Base-by-base conservation (phyloP, 2,329 filamentous ascomycete genomes). In the Trematosphaeria pertusa region DNA sequence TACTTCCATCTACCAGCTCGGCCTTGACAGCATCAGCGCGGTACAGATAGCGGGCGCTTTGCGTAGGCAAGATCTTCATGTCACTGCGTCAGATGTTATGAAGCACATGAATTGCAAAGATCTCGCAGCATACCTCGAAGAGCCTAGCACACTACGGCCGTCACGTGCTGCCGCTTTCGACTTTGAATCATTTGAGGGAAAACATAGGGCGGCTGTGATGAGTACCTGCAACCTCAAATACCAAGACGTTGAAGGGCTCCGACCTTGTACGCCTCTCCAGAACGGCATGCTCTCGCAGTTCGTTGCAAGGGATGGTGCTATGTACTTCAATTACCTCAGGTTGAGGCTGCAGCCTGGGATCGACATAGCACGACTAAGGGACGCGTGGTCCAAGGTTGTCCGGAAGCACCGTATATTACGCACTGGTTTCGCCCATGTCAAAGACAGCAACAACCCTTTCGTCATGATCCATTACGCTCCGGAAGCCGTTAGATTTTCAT, bases 11-110 rank as follows among this genome's bases (percentile, higher is more conserved):
- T 96, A 93, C 60, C 85, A 88, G 47, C 81, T 96, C n/a, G 93
- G 93, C 0, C 75, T 97, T 3, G 92, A 97, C 70, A 97, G 92
- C 65, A 94, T 97, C 61, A 92, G 88, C 50, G 89, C 91, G 0
- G 79, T 84, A 12, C 91, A 96, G 62, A 78, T 96, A 8, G 89
- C 91, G 0, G 80, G 83, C 1, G 74, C 79, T 19, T 75, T 97
- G 12, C 83, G 87, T 14, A 81, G 78, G 30, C 61, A 79, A 14
- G 85, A 85, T 0, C 74, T 85, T 30, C 62, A 68, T 1, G 71
- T 91, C 0, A 83, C 84, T 1, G 85, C 88, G 0, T 81, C 84
- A 1, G 89, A 96, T 66, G 84, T 97, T 11, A 81, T 97, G 43
- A 85, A 88, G 43, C 59, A 72, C 43, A 65, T 58, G 5, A 73